These are phyloP conservation scores for Sindora glabra DNA, from an alignment of 306 rosid species.

Conservation along the genomic window DNA sequence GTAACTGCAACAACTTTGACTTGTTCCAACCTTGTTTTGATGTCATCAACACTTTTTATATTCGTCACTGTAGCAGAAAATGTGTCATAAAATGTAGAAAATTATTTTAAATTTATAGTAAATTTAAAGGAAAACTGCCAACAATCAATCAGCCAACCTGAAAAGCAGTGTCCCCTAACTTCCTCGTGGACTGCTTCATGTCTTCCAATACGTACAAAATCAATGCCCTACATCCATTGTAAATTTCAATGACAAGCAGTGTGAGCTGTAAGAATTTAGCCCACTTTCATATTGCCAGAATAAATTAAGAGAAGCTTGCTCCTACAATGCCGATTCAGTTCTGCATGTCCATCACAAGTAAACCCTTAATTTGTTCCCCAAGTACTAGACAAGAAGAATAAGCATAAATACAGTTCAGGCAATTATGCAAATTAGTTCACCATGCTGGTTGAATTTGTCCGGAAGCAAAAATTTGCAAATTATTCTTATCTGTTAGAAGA, in stretches of 20 bases:
- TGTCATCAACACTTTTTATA: conserved; percentile 52
- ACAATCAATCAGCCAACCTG: conserved; percentile 49
- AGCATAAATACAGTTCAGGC: background rate
- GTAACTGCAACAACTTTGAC: conserved; percentile 94
- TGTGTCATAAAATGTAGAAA: conserved; percentile 16
- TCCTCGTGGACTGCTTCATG: conserved; percentile 72
- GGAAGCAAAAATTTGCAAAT: background rate
- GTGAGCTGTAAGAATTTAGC: background rate
- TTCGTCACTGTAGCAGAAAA: conserved; percentile 38
- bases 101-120: conserved; percentile 7
- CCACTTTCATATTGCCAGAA: background rate
- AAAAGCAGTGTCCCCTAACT: conserved; percentile 66
- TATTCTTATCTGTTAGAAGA: too few relatives aligned
- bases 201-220: conserved; percentile 88
- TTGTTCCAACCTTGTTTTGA: conserved; percentile 60
- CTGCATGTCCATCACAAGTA: background rate
- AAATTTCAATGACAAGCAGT: conserved; percentile 14
- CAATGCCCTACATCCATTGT: conserved; percentile 52
- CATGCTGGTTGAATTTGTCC: background rate
- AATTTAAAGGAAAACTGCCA: background rate
- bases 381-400: background rate
- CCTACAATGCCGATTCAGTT: background rate
- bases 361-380: background rate
- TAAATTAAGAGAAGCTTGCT: background rate
- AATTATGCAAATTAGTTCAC: background rate